Conservation (phyloP, 305 asterid genomes). For the Fraxinus platypoda region DNA sequence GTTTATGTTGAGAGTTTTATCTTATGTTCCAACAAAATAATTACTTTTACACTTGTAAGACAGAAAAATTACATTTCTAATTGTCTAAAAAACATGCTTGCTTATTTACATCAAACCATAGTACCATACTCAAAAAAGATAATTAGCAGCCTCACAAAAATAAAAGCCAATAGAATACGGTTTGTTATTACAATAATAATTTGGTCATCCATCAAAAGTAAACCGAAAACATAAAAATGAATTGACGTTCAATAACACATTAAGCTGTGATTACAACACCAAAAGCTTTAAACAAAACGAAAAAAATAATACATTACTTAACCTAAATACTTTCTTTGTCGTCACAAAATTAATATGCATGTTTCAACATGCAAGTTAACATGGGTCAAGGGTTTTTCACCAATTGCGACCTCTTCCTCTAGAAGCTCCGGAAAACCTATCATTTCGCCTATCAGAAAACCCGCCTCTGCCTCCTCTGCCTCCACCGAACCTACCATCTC, state of each 20-base stretch:
- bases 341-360: background rate
- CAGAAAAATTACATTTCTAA: background rate
- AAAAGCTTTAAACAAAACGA: background rate
- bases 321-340: background rate
- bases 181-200: too few species aligned
- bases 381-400: background rate
- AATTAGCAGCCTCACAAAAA: background rate
- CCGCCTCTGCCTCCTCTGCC: conserved; percentile 22
- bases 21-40: background rate
- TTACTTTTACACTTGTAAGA: background rate
- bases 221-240: background rate
- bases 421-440: conserved; percentile 10
- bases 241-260: background rate
- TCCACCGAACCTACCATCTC: conserved; percentile 24
- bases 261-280: background rate
- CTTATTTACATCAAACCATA: too few species aligned
- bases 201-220: background rate
- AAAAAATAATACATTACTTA: background rate
- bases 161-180: background rate
- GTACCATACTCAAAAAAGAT: background rate
- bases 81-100: background rate
- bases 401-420: conserved; percentile 4
- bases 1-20: background rate
- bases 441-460: conserved; percentile 24
- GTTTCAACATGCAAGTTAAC: background rate